These are phyloP conservation scores for Speleostelium caveatum DNA, from an alignment of 78 protist genomes.

Conservation along the genomic window DNA sequence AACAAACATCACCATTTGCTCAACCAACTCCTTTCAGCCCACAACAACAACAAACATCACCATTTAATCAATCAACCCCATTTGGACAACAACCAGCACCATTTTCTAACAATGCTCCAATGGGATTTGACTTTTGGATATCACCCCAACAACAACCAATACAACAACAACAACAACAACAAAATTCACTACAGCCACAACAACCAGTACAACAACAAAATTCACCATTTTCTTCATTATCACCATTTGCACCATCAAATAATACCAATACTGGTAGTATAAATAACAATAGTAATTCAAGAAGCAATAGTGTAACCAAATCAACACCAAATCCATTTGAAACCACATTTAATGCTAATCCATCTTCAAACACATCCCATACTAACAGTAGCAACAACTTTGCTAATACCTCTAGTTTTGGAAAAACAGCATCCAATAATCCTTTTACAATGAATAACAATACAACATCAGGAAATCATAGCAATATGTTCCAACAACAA, in stretches of 20 bases:
- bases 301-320: slow-evolving; percentile 24
- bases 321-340: slow-evolving; percentile 53
- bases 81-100: neutral
- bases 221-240: slow-evolving; percentile 51
- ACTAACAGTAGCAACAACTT: too few relatives aligned
- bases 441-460: neutral
- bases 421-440: neutral
- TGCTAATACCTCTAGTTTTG: neutral
- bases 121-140: neutral
- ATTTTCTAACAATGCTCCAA: neutral
- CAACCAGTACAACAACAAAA: slow-evolving; percentile 41
- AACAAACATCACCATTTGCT: neutral
- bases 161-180: slow-evolving; percentile 5
- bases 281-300: neutral
- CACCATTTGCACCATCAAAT: slow-evolving; percentile 43
- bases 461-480: neutral
- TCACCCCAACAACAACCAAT: neutral
- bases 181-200: slow-evolving; percentile 34
- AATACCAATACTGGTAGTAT: neutral
- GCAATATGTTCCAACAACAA: neutral
- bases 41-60: neutral
- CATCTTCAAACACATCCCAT: neutral
- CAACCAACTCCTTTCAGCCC: slow-evolving; percentile 1
- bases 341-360: slow-evolving; percentile 19
- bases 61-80: slow-evolving; percentile 1